Evolutionary conservation across 2,329 filamentous ascomycete species (phyloP).

Genomic region (Colletotrichum tropicale): DNA sequence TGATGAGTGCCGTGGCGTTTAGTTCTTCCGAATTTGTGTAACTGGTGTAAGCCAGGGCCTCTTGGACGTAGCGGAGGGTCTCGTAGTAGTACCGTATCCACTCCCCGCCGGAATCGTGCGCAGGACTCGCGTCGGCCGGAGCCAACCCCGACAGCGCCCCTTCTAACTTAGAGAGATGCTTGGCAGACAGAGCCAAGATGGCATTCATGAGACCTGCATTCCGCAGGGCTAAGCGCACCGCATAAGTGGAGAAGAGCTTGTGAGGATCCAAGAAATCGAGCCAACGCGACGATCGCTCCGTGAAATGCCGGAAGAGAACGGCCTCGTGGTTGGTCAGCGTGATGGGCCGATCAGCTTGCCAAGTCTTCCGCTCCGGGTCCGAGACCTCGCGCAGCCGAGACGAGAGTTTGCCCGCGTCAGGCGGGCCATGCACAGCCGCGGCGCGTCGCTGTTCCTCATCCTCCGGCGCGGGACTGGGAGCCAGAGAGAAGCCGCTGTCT

Average conservation of each 20-base stretch:
- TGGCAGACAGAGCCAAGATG: constrained; percentile 59
- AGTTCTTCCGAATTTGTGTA: constrained; percentile 64
- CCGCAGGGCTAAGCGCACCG: constrained; percentile 42
- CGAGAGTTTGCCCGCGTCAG: neutral
- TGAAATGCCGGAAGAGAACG: constrained; percentile 31
- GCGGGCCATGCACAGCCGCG: neutral
- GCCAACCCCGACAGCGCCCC: neutral
- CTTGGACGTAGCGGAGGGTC: constrained; percentile 64
- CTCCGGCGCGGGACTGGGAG: constrained; percentile 22
- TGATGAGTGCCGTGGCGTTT: constrained; percentile 61
- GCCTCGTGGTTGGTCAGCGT: constrained; percentile 27
- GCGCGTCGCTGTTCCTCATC: neutral
- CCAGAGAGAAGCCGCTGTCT: constrained; percentile 31
- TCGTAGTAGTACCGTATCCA: constrained; percentile 64
- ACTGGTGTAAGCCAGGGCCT: constrained; percentile 60
- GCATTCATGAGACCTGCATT: constrained; percentile 64
- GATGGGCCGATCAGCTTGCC: constrained; percentile 28
- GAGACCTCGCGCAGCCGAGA: constrained; percentile 5
- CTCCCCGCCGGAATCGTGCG: constrained; percentile 23
- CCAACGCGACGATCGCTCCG: constrained; percentile 24
- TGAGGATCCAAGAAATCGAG: constrained; percentile 36
- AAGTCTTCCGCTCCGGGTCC: constrained; percentile 27
- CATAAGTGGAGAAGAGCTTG: constrained; percentile 35
- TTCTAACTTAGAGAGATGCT: constrained; percentile 35
- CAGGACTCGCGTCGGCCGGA: neutral